These are phyloP conservation scores for Entrophospora sp. DNA, from an alignment of 192 early-diverging fungal genomes.

Conservation along the genomic window DNA sequence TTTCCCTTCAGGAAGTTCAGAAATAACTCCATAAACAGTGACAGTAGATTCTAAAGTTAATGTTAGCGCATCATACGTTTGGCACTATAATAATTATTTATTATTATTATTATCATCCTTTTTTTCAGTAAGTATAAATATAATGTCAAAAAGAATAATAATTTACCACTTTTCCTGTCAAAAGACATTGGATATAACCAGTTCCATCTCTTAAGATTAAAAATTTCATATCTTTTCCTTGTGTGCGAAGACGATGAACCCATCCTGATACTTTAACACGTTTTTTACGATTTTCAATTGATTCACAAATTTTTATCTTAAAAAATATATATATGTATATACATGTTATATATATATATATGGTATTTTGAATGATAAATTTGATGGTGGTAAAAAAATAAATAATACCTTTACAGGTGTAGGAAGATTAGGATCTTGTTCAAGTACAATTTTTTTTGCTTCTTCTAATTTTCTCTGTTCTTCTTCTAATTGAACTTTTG, in stretches of 20 bases:
- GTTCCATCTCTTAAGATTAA: conserved; percentile 89
- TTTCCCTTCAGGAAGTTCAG: conserved; percentile 87
- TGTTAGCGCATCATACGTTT: conserved; percentile 88
- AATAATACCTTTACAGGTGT: conserved; percentile 52
- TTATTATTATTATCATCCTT: no score
- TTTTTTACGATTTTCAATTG: conserved; percentile 52
- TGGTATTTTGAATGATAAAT: no score
- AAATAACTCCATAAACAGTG: conserved; percentile 75
- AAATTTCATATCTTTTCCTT: conserved; percentile 98
- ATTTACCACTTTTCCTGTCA: conserved; percentile 73
- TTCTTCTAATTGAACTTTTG: conserved; percentile 61
- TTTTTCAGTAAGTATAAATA: no score
- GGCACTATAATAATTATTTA: no score
- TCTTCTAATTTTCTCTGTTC: conserved; percentile 73
- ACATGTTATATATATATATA: no score
- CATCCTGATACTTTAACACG: conserved; percentile 88
- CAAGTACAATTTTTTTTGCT: conserved; percentile 73
- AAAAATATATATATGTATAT: neutral
- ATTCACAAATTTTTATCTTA: conserved; percentile 71
- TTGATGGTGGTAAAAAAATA: neutral
- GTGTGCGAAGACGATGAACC: conserved; percentile 91
- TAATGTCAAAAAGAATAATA: no score
- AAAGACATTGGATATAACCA: conserved; percentile 88
- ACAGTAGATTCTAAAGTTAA: conserved; percentile 93
- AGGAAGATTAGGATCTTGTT: conserved; percentile 64